Percentiles rank a stretch among this genome's conserved stretches.
These are phyloP conservation scores for Aspergillus cristatus DNA, from an alignment of 495 filamentous ascomycete species.

Conservation along the genomic window DNA sequence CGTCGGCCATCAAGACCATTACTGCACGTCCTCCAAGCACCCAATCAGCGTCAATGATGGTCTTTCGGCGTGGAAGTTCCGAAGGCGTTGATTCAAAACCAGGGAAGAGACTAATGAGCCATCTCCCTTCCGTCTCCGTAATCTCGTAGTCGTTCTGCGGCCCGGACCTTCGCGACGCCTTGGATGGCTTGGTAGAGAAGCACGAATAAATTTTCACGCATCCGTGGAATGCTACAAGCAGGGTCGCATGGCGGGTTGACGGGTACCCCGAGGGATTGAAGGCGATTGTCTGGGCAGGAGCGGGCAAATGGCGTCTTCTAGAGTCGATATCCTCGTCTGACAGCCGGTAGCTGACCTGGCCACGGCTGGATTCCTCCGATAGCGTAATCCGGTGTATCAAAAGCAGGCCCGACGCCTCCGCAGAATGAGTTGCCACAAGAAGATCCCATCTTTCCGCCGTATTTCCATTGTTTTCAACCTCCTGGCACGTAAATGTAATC, in stretches of 20 bases:
- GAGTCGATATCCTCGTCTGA: constrained; percentile 41
- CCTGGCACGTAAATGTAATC: constrained; percentile 52
- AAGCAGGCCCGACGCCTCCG: constrained; percentile 57
- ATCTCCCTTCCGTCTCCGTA: constrained; percentile 36
- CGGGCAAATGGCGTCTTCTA: constrained; percentile 54
- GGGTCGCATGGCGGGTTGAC: constrained; percentile 45
- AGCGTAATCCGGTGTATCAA: constrained; percentile 45
- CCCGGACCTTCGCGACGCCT: constrained; percentile 14
- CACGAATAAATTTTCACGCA: constrained; percentile 59
- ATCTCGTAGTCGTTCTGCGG: constrained; percentile 24
- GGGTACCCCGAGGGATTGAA: constrained; percentile 64
- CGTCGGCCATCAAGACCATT: constrained; percentile 68
- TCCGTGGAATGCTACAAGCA: constrained; percentile 62
- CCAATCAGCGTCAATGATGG: constrained; percentile 76
- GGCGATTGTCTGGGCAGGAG: constrained; percentile 54
- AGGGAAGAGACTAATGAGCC: constrained; percentile 62
- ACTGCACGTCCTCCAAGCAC: constrained; percentile 68
- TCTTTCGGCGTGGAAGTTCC: constrained; percentile 51
- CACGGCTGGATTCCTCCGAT: constrained; percentile 14
- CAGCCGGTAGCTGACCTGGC: constrained; percentile 20
- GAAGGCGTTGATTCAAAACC: constrained; percentile 43
- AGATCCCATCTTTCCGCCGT: constrained; percentile 38
- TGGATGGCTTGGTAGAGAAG: constrained; percentile 23
- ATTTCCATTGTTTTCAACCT: constrained; percentile 16
- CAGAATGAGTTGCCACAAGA: constrained; percentile 53